Evolutionary conservation across 371 early-diverging fungal genomes (phyloP).

Genomic region (Rhizopus stolonifer): DNA sequence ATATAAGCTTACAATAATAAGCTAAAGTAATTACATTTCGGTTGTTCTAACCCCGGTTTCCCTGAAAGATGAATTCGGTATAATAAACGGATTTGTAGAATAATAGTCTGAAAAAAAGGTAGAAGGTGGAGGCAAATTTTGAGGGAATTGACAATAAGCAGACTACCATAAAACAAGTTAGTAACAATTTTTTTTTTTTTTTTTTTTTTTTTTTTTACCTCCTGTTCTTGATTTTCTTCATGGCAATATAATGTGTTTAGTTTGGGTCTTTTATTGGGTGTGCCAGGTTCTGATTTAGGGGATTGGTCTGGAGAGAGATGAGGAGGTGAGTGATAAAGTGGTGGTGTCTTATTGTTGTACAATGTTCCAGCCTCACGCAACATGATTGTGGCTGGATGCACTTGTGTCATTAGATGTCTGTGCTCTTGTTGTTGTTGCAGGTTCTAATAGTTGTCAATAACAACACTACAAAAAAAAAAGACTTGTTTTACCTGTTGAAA

Average conservation of each 20-base stretch:
- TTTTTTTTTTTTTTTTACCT: slow-evolving; percentile 2
- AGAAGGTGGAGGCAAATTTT: slow-evolving; percentile 75
- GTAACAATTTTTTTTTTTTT: no score
- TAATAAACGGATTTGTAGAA: slow-evolving; percentile 15
- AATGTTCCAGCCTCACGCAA: not conserved
- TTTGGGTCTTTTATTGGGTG: slow-evolving; percentile 44
- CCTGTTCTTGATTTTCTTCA: slow-evolving; percentile 5
- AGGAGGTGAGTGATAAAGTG: slow-evolving; percentile 19
- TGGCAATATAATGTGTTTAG: slow-evolving; percentile 39
- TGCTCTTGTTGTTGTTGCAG: not conserved
- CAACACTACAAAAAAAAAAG: no score
- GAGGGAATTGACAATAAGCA: slow-evolving; percentile 68
- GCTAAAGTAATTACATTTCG: not conserved
- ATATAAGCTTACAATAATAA: no score
- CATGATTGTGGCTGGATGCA: slow-evolving; percentile 10
- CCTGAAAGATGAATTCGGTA: slow-evolving; percentile 14
- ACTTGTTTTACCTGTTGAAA: not conserved
- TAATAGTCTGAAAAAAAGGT: slow-evolving; percentile 76
- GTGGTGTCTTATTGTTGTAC: slow-evolving; percentile 9
- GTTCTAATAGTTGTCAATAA: not conserved
- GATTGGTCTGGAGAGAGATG: slow-evolving; percentile 22
- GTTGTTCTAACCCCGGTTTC: slow-evolving; percentile 3
- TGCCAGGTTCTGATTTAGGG: slow-evolving; percentile 25
- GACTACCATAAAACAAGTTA: no score
- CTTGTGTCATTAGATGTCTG: not conserved